Evolutionary conservation across 2,329 filamentous ascomycete species (phyloP), one percentile per base, ranked within the genome.

Genomic region (Hypoxylon sp.): DNA sequence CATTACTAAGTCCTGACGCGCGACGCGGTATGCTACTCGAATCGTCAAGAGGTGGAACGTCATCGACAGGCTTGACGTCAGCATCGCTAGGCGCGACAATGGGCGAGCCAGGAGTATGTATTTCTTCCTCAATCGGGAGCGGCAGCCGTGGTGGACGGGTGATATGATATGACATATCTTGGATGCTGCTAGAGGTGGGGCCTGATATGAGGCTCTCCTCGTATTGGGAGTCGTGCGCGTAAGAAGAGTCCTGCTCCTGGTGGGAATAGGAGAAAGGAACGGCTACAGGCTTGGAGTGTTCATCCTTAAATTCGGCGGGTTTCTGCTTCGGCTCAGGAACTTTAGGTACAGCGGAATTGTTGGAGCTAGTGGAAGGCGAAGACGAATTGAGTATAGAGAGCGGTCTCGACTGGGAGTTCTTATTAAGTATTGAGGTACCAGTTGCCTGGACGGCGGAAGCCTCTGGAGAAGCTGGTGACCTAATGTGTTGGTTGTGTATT

Each of bases 61-160:
- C 84, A 5, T 86, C 87, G 67, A 90, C 77, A 2, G 79, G 80
- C 67, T 63, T 53, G n/a, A 83, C 84, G 63, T 78, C 77, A 55
- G 78, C 79, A 77, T 93, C 91, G 28, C 90, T 85, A 1, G 93
- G 87, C 5, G 91, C 89, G 68, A 95, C 88, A 70, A 97, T 95
- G 59, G 95, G 95, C 48, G 94, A 98, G 25, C 94, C 94, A 1
- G 95, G 95, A 0, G 92, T 93, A 74, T 96, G 91, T 13, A 92
- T 87, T 78, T 97, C 94, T 83, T 98, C 93, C 75, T 97, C 94
- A 74, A 98, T 98, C 60, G 95, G 94, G 65, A 98, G 87, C 64
- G 95, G 95, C 75, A 98, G 84, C 67, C 95, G 91, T 55, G 95
- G 95, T 49, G 95, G 95, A n/a, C 91, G 87, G 64, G 86, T 83